phyloP scores from a whole-genome alignment of 176 grass and related monocot genomes.

The Musa acuminata region DNA sequence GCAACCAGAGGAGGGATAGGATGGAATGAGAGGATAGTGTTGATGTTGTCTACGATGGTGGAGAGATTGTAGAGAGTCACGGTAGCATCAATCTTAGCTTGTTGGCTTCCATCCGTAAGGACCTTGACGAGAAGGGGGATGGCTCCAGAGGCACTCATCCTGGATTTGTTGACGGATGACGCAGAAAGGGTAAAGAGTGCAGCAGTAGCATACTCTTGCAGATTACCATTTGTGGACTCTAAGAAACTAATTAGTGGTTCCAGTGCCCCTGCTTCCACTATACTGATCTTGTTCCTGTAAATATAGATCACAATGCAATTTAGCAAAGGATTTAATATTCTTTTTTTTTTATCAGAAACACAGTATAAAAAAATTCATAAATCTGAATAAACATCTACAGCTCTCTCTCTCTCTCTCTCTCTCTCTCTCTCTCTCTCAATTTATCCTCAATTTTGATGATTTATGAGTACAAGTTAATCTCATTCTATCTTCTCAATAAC shows the following conservation, averaged over 20 bases:
- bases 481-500: too few species aligned
- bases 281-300: conserved; percentile 18
- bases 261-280: conserved; percentile 16
- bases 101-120: neutral
- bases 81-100: conserved; percentile 8
- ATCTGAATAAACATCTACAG: neutral
- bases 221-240: neutral
- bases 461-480: too few species aligned
- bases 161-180: neutral
- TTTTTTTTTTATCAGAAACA: too few species aligned
- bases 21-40: neutral
- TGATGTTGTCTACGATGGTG: neutral
- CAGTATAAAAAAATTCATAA: neutral
- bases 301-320: neutral
- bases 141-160: neutral
- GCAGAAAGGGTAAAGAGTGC: conserved; percentile 6
- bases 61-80: conserved; percentile 4
- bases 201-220: neutral
- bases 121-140: conserved; percentile 4
- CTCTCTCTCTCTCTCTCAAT: neutral
- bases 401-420: too few species aligned
- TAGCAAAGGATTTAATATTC: neutral
- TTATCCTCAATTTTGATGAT: neutral
- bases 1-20: neutral
- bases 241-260: conserved; percentile 1